Percentiles rank a stretch among this genome's conserved stretches.
phyloP scores from a whole-genome alignment of 768 basidiomycete genomes.

The Leccinum sublutescens region DNA sequence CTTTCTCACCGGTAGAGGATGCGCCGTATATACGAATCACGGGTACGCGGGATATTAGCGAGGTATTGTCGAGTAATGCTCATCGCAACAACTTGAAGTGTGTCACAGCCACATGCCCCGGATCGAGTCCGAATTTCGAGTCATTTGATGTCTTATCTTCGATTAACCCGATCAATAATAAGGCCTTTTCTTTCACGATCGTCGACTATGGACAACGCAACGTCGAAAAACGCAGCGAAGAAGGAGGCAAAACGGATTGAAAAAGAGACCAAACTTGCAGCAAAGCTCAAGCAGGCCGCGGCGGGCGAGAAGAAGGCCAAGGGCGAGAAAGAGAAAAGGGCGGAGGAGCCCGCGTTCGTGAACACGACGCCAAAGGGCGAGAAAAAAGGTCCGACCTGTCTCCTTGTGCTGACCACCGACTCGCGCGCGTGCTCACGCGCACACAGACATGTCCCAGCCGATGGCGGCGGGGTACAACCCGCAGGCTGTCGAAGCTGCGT shows the following conservation, averaged over 20 bases:
- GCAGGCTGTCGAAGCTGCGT: slow-evolving; percentile 88
- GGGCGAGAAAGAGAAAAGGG: slow-evolving; percentile 70
- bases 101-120: too few species aligned
- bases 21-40: slow-evolving; percentile 84
- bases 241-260: slow-evolving; percentile 82
- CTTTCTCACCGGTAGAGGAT: slow-evolving; percentile 70
- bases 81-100: too few species aligned
- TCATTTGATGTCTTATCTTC: too few species aligned
- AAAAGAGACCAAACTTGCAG: slow-evolving; percentile 75
- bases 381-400: slow-evolving; percentile 74
- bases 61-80: slow-evolving; percentile 52
- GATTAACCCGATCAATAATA: too few species aligned
- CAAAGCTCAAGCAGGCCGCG: slow-evolving; percentile 50
- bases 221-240: slow-evolving; percentile 51
- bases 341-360: slow-evolving; percentile 72
- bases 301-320: slow-evolving; percentile 67
- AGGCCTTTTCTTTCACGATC: background rate
- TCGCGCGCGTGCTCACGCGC: background rate
- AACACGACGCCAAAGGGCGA: slow-evolving; percentile 88
- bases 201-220: background rate
- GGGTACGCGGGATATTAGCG: slow-evolving; percentile 60
- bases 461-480: slow-evolving; percentile 97
- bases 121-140: too few species aligned
- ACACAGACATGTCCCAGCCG: slow-evolving; percentile 74
- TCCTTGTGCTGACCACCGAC: background rate